Conservation (phyloP, 768 basidiomycete genomes). For the Leccinum obscurum region DNA sequence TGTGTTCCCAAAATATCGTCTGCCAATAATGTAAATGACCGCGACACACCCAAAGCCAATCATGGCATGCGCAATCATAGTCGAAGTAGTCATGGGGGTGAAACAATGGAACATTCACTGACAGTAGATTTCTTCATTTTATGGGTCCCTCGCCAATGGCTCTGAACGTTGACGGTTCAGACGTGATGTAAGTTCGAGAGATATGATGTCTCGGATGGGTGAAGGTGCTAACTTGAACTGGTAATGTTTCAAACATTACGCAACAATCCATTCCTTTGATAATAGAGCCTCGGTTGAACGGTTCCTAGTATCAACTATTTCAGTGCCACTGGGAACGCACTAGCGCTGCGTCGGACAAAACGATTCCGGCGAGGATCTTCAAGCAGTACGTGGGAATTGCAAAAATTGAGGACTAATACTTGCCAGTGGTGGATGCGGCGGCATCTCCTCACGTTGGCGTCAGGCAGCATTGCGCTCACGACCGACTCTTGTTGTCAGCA, state of each 20-base stretch:
- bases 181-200: not conserved
- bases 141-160: not conserved
- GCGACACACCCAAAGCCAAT: not conserved
- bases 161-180: not conserved
- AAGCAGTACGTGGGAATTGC: too few species aligned
- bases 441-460: too few species aligned
- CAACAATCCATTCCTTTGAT: not conserved
- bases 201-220: not conserved
- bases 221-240: not conserved
- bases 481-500: too few species aligned
- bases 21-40: not conserved
- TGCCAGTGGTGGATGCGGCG: too few species aligned
- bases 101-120: not conserved
- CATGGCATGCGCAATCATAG: not conserved
- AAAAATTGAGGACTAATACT: too few species aligned
- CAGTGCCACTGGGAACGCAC: not conserved
- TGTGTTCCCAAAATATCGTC: not conserved
- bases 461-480: too few species aligned
- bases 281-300: not conserved
- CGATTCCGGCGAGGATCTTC: too few species aligned
- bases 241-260: not conserved
- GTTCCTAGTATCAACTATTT: not conserved
- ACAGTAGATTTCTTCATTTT: not conserved
- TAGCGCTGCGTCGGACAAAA: too few species aligned
- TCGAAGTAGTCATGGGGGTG: not conserved